phyloP scores from a whole-genome alignment of 768 basidiomycete genomes.

The Trametes meyenii region DNA sequence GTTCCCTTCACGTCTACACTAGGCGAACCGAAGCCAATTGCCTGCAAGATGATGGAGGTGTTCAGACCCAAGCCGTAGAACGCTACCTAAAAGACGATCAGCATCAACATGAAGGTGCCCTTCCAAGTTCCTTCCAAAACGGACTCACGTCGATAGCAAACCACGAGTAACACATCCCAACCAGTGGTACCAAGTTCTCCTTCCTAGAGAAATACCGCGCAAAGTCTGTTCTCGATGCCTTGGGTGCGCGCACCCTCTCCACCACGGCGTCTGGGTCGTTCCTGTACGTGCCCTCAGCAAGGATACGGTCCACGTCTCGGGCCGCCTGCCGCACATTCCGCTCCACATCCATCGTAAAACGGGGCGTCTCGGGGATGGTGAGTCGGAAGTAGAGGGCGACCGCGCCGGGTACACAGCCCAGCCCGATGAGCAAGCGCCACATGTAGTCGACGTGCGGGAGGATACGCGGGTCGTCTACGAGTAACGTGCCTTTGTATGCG shows the following conservation, averaged over 20 bases:
- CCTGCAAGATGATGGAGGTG: constrained; percentile 43
- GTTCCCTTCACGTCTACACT: constrained; percentile 18
- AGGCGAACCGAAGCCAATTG: constrained; percentile 32
- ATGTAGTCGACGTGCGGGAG: constrained; percentile 59
- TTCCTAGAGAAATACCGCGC: constrained; percentile 63
- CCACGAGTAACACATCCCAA: constrained; percentile 86
- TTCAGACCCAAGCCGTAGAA: constrained; percentile 56
- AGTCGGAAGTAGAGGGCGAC: constrained; percentile 51
- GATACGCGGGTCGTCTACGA: constrained; percentile 44
- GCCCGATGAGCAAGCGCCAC: constrained; percentile 51
- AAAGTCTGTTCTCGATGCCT: constrained; percentile 56
- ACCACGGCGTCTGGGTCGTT: constrained; percentile 58
- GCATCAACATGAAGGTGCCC: constrained; percentile 21
- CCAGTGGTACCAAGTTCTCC: constrained; percentile 77
- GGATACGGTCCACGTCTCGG: constrained; percentile 44
- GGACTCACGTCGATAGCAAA: constrained; percentile 79
- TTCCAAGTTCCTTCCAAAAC: not conserved
- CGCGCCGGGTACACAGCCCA: constrained; percentile 48
- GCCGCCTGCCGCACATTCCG: constrained; percentile 47
- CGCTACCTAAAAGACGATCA: constrained; percentile 34
- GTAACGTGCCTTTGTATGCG: constrained; percentile 67
- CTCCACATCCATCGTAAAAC: constrained; percentile 55
- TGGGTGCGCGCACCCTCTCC: constrained; percentile 51
- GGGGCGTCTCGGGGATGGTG: constrained; percentile 53
- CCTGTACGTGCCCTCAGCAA: constrained; percentile 42